phyloP scores from a whole-genome alignment of 73 alveolate genomes.

The Tetrahymena malaccensis region DNA sequence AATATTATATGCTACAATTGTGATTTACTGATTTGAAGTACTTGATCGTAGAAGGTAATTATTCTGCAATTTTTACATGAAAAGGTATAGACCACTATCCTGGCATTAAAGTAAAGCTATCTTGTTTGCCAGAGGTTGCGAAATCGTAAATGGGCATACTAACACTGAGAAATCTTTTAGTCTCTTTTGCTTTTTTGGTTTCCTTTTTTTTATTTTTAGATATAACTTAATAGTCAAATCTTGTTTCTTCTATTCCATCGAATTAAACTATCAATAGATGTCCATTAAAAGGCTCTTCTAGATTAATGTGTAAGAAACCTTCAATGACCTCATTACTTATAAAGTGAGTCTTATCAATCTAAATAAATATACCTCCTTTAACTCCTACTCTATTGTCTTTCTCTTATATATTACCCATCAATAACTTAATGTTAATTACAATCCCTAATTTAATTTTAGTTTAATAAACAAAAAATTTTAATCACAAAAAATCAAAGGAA shows the following conservation, averaged over 20 bases:
- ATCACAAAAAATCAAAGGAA: not conserved
- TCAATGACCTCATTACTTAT: not conserved
- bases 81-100: not conserved
- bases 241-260: not conserved
- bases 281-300: not conserved
- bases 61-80: not conserved
- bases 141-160: not conserved
- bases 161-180: not conserved
- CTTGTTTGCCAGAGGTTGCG: not conserved
- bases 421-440: not conserved
- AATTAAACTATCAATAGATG: not conserved
- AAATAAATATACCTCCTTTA: not conserved
- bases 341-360: not conserved
- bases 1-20: not conserved
- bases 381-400: not conserved
- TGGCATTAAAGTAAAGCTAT: not conserved
- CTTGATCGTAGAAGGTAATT: not conserved
- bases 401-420: not conserved
- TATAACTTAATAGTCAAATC: not conserved
- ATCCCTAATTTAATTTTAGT: not conserved
- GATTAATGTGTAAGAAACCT: not conserved
- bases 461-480: too few species aligned
- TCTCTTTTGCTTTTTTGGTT: not conserved
- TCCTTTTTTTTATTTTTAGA: not conserved
- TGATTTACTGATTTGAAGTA: not conserved